Conservation (phyloP, 352 stramenopile species). For the Paralagenidium karlingii region DNA sequence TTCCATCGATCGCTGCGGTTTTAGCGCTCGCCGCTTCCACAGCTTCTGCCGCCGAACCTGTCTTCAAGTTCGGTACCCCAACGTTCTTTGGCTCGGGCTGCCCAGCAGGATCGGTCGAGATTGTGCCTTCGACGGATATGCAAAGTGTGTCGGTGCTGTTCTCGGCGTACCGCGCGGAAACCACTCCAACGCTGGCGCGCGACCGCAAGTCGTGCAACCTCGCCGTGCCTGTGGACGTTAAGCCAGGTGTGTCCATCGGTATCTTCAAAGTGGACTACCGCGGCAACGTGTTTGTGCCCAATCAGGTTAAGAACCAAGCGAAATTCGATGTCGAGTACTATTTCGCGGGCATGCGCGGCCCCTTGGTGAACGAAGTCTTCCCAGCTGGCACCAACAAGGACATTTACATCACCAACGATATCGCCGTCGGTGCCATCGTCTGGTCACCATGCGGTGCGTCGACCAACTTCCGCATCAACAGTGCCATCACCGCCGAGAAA, state of each 20-base stretch:
- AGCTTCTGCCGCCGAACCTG: slow-evolving; percentile 1
- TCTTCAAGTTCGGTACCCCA: slow-evolving; percentile 9
- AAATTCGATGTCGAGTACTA: slow-evolving; percentile 47
- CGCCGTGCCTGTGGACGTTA: slow-evolving; percentile 23
- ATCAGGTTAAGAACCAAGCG: slow-evolving; percentile 13
- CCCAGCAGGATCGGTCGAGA: slow-evolving; percentile 5
- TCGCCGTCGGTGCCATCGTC: slow-evolving; percentile 25
- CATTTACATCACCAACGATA: slow-evolving; percentile 29
- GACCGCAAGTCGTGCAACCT: slow-evolving; percentile 26
- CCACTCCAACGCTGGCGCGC: slow-evolving; percentile 11
- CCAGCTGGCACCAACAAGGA: slow-evolving; percentile 14
- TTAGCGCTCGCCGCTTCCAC: too few relatives aligned
- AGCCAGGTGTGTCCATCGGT: slow-evolving; percentile 14
- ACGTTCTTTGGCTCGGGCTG: slow-evolving; percentile 12
- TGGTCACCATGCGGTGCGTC: slow-evolving; percentile 32
- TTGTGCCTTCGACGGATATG: slow-evolving; percentile 12
- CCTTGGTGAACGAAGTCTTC: slow-evolving; percentile 16
- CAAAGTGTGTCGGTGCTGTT: slow-evolving; percentile 17
- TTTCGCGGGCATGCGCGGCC: slow-evolving; percentile 29
- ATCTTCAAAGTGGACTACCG: slow-evolving; percentile 36
- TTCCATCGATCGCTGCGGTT: too few relatives aligned
- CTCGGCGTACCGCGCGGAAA: slow-evolving; percentile 14
- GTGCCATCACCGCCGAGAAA: slow-evolving; percentile 25
- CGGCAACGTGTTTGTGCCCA: slow-evolving; percentile 24
- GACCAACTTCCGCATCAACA: slow-evolving; percentile 42